A percentile compares a stretch with the other conserved stretches of the same genome.
These are phyloP conservation scores for Mollisiaceae sp. DNA, from an alignment of 2,329 filamentous ascomycete species.

Conservation along the genomic window DNA sequence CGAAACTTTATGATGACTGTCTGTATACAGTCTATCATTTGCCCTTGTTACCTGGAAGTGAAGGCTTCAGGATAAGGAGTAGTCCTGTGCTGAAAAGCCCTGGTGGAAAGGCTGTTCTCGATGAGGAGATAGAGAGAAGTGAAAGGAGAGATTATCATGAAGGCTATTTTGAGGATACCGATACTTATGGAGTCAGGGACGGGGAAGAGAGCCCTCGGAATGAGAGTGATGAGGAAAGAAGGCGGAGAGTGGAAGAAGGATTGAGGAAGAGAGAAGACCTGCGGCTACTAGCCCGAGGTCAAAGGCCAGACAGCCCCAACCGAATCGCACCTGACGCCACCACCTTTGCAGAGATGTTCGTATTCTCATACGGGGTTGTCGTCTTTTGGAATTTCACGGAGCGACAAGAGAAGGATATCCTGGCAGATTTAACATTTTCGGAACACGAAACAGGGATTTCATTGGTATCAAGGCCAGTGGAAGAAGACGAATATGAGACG, in stretches of 20 bases:
- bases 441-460: conserved; percentile 67
- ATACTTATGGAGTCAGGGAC: conserved; percentile 58
- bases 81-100: conserved; percentile 92
- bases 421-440: conserved; percentile 92
- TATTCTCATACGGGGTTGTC: conserved; percentile 95
- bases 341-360: conserved; percentile 91
- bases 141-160: conserved; percentile 89
- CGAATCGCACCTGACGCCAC: conserved; percentile 73
- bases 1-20: conserved; percentile 97
- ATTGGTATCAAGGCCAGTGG: conserved; percentile 78
- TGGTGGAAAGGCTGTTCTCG: conserved; percentile 88
- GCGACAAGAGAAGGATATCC: conserved; percentile 92
- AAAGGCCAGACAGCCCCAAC: conserved; percentile 56
- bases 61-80: conserved; percentile 87
- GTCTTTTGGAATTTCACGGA: conserved; percentile 99
- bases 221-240: conserved; percentile 44
- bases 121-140: conserved; percentile 94
- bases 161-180: conserved; percentile 80
- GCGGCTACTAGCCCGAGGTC: conserved; percentile 44
- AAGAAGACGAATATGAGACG: conserved; percentile 92
- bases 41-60: conserved; percentile 81
- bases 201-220: conserved; percentile 52
- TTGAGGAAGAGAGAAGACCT: conserved; percentile 44
- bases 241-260: conserved; percentile 40
- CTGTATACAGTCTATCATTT: conserved; percentile 95